Evolutionary conservation across 1,284 basidiomycete species (phyloP).

Genomic region (Waitea zeae): DNA sequence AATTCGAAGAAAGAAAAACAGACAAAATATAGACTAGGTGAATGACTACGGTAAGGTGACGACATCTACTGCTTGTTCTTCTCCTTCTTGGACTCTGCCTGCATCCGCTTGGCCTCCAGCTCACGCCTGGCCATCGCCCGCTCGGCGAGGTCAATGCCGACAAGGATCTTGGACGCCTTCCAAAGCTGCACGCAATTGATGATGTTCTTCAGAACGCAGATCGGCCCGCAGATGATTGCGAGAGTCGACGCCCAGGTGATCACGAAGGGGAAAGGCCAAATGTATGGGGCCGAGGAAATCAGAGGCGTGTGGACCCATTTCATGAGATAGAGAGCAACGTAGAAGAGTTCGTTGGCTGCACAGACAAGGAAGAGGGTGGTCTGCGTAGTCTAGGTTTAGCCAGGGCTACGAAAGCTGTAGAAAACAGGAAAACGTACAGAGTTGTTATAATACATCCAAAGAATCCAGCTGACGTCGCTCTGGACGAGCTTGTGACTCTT

Average conservation of each 20-base stretch:
- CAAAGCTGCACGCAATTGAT: conserved; percentile 96
- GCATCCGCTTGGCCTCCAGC: too few species aligned
- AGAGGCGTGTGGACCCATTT: conserved; percentile 66
- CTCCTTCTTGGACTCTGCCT: too few species aligned
- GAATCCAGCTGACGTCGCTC: conserved; percentile 81
- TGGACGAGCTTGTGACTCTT: conserved; percentile 86
- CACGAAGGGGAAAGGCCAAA: conserved; percentile 19
- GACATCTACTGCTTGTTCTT: too few species aligned
- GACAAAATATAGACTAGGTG: too few species aligned
- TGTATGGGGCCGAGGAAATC: conserved; percentile 17
- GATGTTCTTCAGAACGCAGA: conserved; percentile 78
- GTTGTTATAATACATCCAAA: conserved; percentile 91
- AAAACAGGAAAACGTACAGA: conserved; percentile 37
- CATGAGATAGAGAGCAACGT: conserved; percentile 90
- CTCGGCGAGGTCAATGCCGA: conserved; percentile 79
- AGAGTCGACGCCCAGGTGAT: conserved; percentile 81
- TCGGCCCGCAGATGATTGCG: conserved; percentile 47
- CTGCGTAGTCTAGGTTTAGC: conserved; percentile 30
- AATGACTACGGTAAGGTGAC: too few species aligned
- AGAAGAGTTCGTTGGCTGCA: conserved; percentile 96
- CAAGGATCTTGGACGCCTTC: conserved; percentile 94
- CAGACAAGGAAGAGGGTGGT: conserved; percentile 85
- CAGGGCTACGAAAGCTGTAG: conserved; percentile 5
- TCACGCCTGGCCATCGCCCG: too few species aligned
- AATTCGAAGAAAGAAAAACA: too few species aligned